Evolutionary conservation across 495 filamentous ascomycete genomes (phyloP).

Genomic region (Aspergillus baeticus): DNA sequence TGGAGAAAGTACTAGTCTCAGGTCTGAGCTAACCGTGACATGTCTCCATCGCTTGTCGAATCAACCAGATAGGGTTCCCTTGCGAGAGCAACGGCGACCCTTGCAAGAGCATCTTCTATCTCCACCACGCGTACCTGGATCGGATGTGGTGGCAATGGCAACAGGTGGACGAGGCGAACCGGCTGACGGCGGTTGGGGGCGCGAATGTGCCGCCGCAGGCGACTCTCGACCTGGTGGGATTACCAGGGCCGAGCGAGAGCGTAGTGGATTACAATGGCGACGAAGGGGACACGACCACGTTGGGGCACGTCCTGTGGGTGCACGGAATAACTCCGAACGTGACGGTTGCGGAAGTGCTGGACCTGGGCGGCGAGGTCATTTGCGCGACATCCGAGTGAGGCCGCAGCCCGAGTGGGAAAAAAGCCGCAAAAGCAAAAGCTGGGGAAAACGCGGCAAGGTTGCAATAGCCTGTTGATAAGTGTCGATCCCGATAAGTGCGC

Average conservation of each 20-base stretch:
- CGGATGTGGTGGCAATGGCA: conserved; percentile 11
- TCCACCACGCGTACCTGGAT: conserved; percentile 11
- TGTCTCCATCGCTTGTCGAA: too few relatives aligned
- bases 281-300: not conserved
- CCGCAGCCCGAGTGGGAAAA: not conserved
- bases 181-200: conserved; percentile 1
- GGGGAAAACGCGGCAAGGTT: not conserved
- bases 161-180: not conserved
- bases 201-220: not conserved
- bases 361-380: conserved; percentile 1
- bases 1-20: too few relatives aligned
- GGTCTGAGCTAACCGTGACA: not conserved
- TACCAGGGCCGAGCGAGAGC: not conserved
- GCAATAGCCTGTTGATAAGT: not conserved
- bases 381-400: conserved; percentile 2
- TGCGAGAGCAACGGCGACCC: conserved; percentile 4
- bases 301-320: conserved; percentile 8
- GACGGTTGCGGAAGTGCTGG: conserved; percentile 9
- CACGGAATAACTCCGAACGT: not conserved
- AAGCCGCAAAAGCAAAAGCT: not conserved
- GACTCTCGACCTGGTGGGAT: not conserved
- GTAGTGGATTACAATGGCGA: conserved; percentile 1
- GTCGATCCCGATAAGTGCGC: not conserved
- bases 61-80: not conserved
- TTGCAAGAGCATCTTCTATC: conserved; percentile 4